Evolutionary conservation across 192 early-diverging fungal genomes (phyloP).

Genomic region (Dissophora ornata): DNA sequence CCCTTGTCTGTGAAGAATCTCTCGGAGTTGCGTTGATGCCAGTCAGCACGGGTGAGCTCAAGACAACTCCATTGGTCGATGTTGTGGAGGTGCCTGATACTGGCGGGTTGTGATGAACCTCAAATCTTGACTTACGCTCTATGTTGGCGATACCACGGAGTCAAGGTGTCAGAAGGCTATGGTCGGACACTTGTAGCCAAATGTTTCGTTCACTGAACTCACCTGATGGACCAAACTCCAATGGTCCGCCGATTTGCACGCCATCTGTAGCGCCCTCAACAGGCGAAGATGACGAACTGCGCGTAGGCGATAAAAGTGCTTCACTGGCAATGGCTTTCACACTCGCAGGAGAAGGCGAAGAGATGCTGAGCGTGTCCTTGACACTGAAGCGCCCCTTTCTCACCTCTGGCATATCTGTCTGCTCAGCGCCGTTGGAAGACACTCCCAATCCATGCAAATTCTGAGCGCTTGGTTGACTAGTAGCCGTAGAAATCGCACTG

Average conservation of each 20-base stretch:
- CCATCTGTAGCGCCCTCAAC: slow-evolving; percentile 37
- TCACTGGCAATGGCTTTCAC: slow-evolving; percentile 16
- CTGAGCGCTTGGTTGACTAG: slow-evolving; percentile 3
- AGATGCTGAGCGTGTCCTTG: slow-evolving; percentile 51
- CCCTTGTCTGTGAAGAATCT: slow-evolving; percentile 38
- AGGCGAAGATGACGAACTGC: slow-evolving; percentile 45
- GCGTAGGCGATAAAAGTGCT: slow-evolving; percentile 30
- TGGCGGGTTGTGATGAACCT: slow-evolving; percentile 41
- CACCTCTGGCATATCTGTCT: slow-evolving; percentile 51
- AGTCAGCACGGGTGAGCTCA: slow-evolving; percentile 28
- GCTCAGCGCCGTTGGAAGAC: slow-evolving; percentile 5
- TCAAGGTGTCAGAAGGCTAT: background rate
- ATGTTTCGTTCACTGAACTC: no score
- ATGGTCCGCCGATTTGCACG: slow-evolving; percentile 10
- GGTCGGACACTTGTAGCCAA: no score
- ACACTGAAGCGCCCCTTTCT: slow-evolving; percentile 85
- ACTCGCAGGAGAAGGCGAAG: slow-evolving; percentile 28
- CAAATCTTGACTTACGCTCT: slow-evolving; percentile 52
- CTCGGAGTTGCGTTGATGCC: slow-evolving; percentile 6
- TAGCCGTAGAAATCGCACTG: no score
- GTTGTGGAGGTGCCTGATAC: background rate
- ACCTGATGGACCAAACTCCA: slow-evolving; percentile 33
- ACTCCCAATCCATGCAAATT: slow-evolving; percentile 42
- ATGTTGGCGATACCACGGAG: background rate
- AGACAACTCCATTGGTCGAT: slow-evolving; percentile 6